Base-by-base conservation (phyloP, 306 rosid genomes). In the Citrullus amarus region DNA sequence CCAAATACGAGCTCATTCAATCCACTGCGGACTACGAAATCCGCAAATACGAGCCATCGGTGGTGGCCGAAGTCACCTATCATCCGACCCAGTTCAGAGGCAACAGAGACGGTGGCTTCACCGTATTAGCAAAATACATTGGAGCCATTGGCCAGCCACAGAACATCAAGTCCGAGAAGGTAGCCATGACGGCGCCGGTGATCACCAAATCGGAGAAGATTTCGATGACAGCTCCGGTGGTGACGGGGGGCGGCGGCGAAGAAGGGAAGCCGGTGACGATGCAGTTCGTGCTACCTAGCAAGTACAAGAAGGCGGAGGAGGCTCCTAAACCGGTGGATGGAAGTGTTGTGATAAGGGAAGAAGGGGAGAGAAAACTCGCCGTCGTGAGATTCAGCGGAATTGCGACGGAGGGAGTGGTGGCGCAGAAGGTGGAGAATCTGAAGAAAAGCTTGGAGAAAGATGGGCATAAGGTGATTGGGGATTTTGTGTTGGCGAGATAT, bases 121-220 rank as follows among this genome's bases (percentile, higher is more conserved):
- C 77, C 2, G 48, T 95, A 15, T 70, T 95, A 53, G 96, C 90
- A 7, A 88, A 92, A 30, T 95, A 95, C 86, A 95, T 95, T 6
- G 98, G 98, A 3, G 96, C 88, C 18, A 71, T 95, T 0, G 95
- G 98, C 43, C 82, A 85, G 1, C 93, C 98, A 0, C 91, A 92
- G 82, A 92, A 95, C 80, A 50, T 84, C 0, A 88, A 78, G 76
- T 96, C 97, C 1, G 97, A 95, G 65, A 89, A 88, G 79, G 91
- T 95, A 15, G 95, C 92, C 3, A 92, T 94, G 98, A 90, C 97
- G 3, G 88, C 90, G 2, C 97, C 98, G 2, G 97, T 93, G 6
- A 82, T 92, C 18, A 92, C 98, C 18, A 87, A 89, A 75, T 79
- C 84, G 0, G 93, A 88, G 60, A 86, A 81, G 82, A 89, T 93